Evolutionary conservation across 345 rosid genomes (phyloP), one percentile per base, ranked within the genome.

Genomic region (Bruguiera sexangula): DNA sequence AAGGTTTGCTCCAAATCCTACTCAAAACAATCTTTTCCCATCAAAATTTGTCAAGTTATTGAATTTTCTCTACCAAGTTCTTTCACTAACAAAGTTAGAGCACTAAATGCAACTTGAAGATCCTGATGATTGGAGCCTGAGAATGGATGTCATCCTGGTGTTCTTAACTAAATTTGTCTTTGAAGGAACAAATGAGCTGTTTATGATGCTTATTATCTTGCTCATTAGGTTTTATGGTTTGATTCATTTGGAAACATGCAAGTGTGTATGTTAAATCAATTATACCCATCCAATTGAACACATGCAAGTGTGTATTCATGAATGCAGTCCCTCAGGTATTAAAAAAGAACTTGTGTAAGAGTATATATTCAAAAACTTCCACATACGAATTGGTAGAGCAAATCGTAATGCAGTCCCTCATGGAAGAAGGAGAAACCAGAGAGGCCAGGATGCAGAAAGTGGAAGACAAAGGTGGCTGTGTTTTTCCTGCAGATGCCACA

Each of bases 61-160:
- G 48, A 39, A 39, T 39, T 39, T 39, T 39, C 16, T 10, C 48
- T 39, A 39, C 48, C 48, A 11, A 13, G 15, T 39, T 39, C 46
- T 39, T 39, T 9, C 16, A 11, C 15, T 39, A 39, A 73, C 78
- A 43, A 83, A 85, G 75, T 77, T 90, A 76, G 82, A 81, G 70
- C 85, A 79, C 72, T 91, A 97, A 34, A 82, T 90, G 69, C 87
- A 88, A 67, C 77, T 79, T 65, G 97, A 90, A 84, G 94, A 93
- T 84, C 96, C 97, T 53, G 91, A 93, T 82, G 97, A 93, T 76
- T 93, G 98, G 98, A 82, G 86, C 78, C 43, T 86, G 73, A 89
- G 93, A 85, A 87, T 83, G 94, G 97, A 90, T 96, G 97, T 93
- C 77, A 53, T 77, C 62, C 64, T 63, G n/a, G 16, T 68, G 48